phyloP scores from a whole-genome alignment of 345 rosid species.

The Citropsis articulata region DNA sequence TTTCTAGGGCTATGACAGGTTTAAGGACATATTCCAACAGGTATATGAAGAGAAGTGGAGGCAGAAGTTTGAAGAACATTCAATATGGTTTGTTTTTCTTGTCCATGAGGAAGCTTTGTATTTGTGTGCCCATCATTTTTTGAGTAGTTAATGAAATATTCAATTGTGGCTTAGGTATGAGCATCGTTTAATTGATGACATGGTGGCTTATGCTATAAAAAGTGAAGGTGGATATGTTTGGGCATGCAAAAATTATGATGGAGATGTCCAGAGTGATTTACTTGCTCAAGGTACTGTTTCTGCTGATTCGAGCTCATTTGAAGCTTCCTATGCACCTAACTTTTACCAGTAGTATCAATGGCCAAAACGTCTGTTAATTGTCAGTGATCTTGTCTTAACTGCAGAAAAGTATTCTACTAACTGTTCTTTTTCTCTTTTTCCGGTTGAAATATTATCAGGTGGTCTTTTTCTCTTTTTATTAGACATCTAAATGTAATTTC shows the following conservation, averaged over 20 bases:
- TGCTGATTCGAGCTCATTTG: background rate
- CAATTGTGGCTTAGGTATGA: conserved; percentile 65
- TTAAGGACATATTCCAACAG: conserved; percentile 95
- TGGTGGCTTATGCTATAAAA: conserved; percentile 95
- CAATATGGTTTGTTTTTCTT: conserved; percentile 62
- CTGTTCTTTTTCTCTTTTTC: background rate
- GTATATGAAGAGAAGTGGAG: conserved; percentile 92
- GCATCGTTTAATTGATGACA: conserved; percentile 97
- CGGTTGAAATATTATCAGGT: background rate
- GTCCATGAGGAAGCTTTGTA: background rate
- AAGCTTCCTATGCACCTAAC: background rate
- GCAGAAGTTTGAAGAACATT: conserved; percentile 83
- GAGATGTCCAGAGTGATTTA: conserved; percentile 98
- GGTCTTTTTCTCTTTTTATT: background rate
- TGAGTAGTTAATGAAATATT: conserved; percentile 1
- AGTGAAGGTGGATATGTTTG: conserved; percentile 99
- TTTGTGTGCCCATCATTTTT: background rate
- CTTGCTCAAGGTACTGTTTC: conserved; percentile 81
- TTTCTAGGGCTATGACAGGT: conserved; percentile 44
- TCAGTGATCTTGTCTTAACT: background rate
- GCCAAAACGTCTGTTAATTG: background rate
- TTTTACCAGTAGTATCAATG: background rate
- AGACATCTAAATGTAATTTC: conserved; percentile 13
- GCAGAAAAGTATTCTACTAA: background rate
- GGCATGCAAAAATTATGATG: conserved; percentile 99